Conservation (phyloP, 2,329 filamentous ascomycete species). For the Teratosphaeria viscida region DNA sequence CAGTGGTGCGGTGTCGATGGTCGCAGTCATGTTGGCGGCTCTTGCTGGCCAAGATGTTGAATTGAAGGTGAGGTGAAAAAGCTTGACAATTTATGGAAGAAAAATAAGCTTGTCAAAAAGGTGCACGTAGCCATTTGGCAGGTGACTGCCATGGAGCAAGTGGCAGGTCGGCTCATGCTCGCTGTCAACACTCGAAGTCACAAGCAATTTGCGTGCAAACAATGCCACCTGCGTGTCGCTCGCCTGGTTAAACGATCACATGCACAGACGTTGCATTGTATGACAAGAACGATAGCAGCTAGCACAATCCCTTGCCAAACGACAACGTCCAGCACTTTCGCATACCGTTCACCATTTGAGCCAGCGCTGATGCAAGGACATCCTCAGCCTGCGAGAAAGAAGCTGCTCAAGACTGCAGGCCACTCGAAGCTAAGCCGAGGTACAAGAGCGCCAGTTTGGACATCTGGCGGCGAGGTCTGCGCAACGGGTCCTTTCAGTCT, state of each 20-base stretch:
- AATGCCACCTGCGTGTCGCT: not conserved
- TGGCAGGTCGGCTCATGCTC: not conserved
- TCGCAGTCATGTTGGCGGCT: not conserved
- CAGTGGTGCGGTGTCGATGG: not conserved
- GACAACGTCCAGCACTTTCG: not conserved
- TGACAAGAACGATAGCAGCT: too few relatives aligned
- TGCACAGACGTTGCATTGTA: too few relatives aligned
- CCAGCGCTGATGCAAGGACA: not conserved
- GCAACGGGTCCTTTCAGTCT: not conserved
- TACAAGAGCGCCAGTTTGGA: not conserved
- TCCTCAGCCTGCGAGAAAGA: not conserved
- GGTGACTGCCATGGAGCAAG: not conserved
- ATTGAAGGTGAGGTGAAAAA: not conserved
- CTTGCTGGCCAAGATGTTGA: not conserved
- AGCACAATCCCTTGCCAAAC: not conserved
- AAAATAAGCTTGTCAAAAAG: not conserved
- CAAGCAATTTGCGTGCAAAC: not conserved
- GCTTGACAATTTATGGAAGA: not conserved
- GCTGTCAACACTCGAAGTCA: not conserved
- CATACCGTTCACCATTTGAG: not conserved
- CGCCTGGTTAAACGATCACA: too few relatives aligned
- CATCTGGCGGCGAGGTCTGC: not conserved
- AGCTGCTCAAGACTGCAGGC: not conserved
- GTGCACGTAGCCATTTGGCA: not conserved
- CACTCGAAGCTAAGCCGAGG: not conserved